Percentiles rank a stretch among this genome's conserved stretches.
Evolutionary conservation across 768 basidiomycete species (phyloP).

Genomic region (Crassisporium funariophilum): DNA sequence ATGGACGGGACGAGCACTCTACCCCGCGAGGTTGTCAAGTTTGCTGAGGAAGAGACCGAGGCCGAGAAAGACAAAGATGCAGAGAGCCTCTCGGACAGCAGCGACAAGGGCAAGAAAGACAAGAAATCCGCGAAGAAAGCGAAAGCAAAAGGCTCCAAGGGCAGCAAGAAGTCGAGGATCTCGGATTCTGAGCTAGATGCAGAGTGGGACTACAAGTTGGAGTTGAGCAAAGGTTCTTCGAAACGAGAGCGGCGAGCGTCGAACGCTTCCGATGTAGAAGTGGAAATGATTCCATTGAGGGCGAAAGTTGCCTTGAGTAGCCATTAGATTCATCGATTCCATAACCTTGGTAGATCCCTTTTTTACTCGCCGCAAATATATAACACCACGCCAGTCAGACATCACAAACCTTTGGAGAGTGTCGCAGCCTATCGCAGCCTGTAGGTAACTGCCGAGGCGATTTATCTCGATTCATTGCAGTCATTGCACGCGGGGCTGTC

Average conservation of each 20-base stretch:
- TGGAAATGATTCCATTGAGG: not conserved
- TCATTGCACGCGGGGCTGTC: no score
- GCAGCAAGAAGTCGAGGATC: conserved; percentile 24
- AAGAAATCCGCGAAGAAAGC: conserved; percentile 26
- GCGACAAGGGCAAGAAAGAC: conserved; percentile 13
- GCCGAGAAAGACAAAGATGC: conserved; percentile 22
- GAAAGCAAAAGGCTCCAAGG: conserved; percentile 11
- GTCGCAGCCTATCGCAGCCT: no score
- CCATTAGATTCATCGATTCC: not conserved
- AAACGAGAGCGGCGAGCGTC: conserved; percentile 18
- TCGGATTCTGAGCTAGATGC: conserved; percentile 24
- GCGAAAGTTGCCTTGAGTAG: not conserved
- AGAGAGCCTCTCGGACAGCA: conserved; percentile 21
- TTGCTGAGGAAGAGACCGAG: conserved; percentile 15
- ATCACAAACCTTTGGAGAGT: no score
- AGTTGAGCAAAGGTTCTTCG: conserved; percentile 16
- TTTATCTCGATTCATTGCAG: no score
- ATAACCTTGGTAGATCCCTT: not conserved
- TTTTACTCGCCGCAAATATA: no score
- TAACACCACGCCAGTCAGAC: no score
- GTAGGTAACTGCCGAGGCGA: no score
- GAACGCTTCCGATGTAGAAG: conserved; percentile 10
- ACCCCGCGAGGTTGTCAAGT: conserved; percentile 9
- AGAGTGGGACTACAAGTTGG: conserved; percentile 29
- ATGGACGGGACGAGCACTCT: conserved; percentile 12